Base-by-base conservation (phyloP, 2,329 filamentous ascomycete genomes). In the Aspergillus clavatus region DNA sequence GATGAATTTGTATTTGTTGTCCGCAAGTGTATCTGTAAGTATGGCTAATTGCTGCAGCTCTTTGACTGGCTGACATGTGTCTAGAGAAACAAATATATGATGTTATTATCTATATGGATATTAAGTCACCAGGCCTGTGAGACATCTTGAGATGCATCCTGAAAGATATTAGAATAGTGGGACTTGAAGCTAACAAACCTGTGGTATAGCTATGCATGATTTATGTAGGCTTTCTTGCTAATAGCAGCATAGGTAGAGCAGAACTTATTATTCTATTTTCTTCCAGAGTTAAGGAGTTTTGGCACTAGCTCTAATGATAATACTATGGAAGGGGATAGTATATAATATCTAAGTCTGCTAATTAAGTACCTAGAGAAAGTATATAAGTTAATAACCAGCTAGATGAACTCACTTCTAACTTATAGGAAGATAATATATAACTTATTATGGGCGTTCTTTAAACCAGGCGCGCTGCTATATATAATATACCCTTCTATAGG, bases 381-480 rank as follows among this genome's bases (percentile, higher is more conserved):
- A 28, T 57, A 52, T 38, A 22, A 40, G 10, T 40, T 43, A 3
- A 53, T 43, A 16, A 37, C 33, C 7, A 40, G 48, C 29, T 43
- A 45, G 35, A 44, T 60, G 27, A 23, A 19, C 33, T 46, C 46
- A 27, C 54, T 62, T 40, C 45, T 62, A 7, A 24, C 53, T 37
- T 33, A 51, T n/a, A 36, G 42, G 35, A 46, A 62, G 33, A 63
- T 65, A 36, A 60, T 52, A 27, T 66, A 62, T 42, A 49, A 67
- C 46, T 50, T 66, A n/a, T 48, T 67, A 1, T 64, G 47, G 54
- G 48, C 54, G 12, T 46, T 66, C 14, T 66, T 66, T 40, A 65
- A 66, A 43, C 54, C 52, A 29, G 60, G 61, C 35, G 47, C 45
- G 7, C 26, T 52, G 19, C 45, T 58, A 5, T 60, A 56, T 46